Conservation (phyloP, 2,329 filamentous ascomycete genomes). For the Neofusicoccum laricinum region DNA sequence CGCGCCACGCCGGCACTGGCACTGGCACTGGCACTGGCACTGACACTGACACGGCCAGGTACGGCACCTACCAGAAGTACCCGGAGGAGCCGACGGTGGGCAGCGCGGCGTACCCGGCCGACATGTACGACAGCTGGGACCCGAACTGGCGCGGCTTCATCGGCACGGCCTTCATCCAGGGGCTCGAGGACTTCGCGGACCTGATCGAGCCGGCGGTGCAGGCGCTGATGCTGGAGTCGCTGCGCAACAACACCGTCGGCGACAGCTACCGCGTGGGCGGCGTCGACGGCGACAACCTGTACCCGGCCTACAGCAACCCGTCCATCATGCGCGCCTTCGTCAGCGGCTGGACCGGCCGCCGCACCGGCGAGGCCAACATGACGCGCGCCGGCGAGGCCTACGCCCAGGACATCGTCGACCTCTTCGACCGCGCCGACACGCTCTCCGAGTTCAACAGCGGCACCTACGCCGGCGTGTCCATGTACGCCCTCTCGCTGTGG, state of each 20-base stretch:
- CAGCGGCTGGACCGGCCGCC: slow-evolving; percentile 57
- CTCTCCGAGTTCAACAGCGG: slow-evolving; percentile 62
- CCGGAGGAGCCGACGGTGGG: slow-evolving; percentile 60
- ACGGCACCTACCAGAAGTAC: slow-evolving; percentile 53
- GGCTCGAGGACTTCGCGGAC: slow-evolving; percentile 56
- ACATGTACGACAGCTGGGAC: slow-evolving; percentile 59
- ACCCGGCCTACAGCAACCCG: slow-evolving; percentile 60
- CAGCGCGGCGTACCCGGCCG: slow-evolving; percentile 46
- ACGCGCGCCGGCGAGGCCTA: slow-evolving; percentile 56
- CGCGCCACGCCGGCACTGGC: no score
- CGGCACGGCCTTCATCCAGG: slow-evolving; percentile 57
- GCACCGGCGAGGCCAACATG: slow-evolving; percentile 57
- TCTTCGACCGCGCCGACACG: slow-evolving; percentile 56
- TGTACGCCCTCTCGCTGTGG: slow-evolving; percentile 59
- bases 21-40: no score
- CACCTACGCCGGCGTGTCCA: slow-evolving; percentile 61
- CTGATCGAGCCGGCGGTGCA: slow-evolving; percentile 43
- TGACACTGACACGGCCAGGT: no score
- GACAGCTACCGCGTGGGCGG: slow-evolving; percentile 62
- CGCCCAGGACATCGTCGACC: slow-evolving; percentile 53
- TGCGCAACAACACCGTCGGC: slow-evolving; percentile 56
- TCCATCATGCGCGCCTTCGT: slow-evolving; percentile 63
- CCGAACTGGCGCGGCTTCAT: slow-evolving; percentile 65
- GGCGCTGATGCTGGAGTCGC: slow-evolving; percentile 49
- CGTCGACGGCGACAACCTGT: slow-evolving; percentile 59